Base-by-base conservation (phyloP, 2,329 filamentous ascomycete genomes). In the Fusarium tricinctum region DNA sequence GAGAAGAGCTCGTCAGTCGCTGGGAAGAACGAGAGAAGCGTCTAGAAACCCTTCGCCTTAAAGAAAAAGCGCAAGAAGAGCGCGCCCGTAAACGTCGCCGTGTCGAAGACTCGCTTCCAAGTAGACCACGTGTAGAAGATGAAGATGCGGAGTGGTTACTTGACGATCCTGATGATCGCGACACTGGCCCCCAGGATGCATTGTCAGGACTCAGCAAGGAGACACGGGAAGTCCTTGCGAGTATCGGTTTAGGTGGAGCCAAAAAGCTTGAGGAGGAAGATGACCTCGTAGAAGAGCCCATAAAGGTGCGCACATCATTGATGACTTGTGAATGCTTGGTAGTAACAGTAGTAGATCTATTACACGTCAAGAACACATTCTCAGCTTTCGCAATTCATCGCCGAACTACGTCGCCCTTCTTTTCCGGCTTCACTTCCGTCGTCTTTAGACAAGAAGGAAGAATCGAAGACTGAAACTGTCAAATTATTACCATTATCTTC, bases 331-430 rank as follows among this genome's bases (percentile, higher is more conserved):
- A 52, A 46, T 32, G 22, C 42, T 51, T 46, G 44, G 55, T 75
- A 75, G 76, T 81, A 77, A 79, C 78, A 38, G 45, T 10, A 35
- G 49, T 77, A 89, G 84, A 92, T 97, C 51, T 97, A 92, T 78
- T 97, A 95, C 80, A 96, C 94, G 57, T 97, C 94, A 9, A 88
- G 94, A 75, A 97, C 94, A 2, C 94, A 97, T 78, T 97, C 94
- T 4, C 94, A 97, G 75, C 81, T 97, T 15, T 91, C 91, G 1
- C 94, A 97, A 75, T 97, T 97, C 78, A 90, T 95, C 19, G 86
- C 89, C 42, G 94, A 97, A 77, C 81, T 97, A 49, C 88, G 90
- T 3, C 89, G 93, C 28, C 92, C 97, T n/a, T 81, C 81, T 1
- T 89, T 97, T 62, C 92, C 94, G 6, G 85, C 92, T 0, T 92